Conservation (phyloP, 1,284 basidiomycete species). For the Apiotrichum domesticum region DNA sequence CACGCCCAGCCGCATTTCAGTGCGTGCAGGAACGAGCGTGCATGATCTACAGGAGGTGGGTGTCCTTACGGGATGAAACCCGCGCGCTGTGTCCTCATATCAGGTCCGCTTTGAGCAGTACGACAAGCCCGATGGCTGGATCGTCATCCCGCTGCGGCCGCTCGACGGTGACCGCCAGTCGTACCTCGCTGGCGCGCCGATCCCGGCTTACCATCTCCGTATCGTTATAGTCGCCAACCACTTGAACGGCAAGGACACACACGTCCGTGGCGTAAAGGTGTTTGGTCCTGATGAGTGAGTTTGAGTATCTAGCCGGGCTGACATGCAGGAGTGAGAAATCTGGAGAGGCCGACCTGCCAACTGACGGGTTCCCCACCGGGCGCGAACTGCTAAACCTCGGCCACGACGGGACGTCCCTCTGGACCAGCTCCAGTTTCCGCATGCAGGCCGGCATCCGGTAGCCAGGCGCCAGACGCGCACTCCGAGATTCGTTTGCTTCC, state of each 20-base stretch:
- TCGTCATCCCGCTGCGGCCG: conserved; percentile 76
- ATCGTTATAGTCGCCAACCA: conserved; percentile 89
- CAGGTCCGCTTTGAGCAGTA: conserved; percentile 71
- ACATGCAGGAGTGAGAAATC: neutral
- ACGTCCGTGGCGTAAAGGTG: conserved; percentile 81
- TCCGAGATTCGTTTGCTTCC: neutral
- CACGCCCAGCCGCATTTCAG: conserved; percentile 82
- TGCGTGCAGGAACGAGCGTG: conserved; percentile 85
- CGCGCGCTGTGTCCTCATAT: neutral
- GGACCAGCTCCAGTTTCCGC: conserved; percentile 59
- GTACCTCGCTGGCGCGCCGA: conserved; percentile 58
- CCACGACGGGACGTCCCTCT: conserved; percentile 47
- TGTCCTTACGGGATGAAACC: neutral
- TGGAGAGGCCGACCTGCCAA: neutral
- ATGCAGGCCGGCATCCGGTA: conserved; percentile 70
- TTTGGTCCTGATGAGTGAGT: conserved; percentile 77
- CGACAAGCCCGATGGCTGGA: conserved; percentile 91
- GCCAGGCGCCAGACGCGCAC: neutral
- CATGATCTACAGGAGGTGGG: conserved; percentile 80
- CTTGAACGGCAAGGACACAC: conserved; percentile 98
- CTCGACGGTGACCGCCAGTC: conserved; percentile 72
- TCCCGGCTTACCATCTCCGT: conserved; percentile 84
- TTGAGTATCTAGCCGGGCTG: neutral
- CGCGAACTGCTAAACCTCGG: conserved; percentile 34
- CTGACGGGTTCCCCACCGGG: conserved; percentile 10